phyloP scores from a whole-genome alignment of 805 yeast species.

The Millerozyma miso region DNA sequence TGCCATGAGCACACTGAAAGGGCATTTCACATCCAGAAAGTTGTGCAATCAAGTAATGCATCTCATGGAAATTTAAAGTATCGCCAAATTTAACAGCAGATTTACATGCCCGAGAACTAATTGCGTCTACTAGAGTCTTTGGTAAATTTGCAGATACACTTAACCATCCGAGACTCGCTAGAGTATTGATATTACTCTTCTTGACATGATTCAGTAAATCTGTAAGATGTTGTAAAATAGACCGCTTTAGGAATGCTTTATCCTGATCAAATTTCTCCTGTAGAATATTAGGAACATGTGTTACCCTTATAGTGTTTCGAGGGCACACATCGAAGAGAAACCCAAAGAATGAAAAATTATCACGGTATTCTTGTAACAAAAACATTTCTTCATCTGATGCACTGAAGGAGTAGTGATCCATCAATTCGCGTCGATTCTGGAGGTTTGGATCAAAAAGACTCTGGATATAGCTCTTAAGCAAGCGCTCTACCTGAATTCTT shows the following conservation, averaged over 20 bases:
- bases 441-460: conserved; percentile 17
- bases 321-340: conserved; percentile 9
- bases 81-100: conserved; percentile 73
- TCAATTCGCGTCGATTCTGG: conserved; percentile 11
- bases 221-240: conserved; percentile 40
- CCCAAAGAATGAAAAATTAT: conserved; percentile 16
- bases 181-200: conserved; percentile 35
- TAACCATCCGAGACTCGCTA: conserved; percentile 20
- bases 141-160: conserved; percentile 40
- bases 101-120: conserved; percentile 64
- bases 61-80: conserved; percentile 36
- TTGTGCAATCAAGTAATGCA: conserved; percentile 37
- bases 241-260: conserved; percentile 25
- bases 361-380: conserved; percentile 9
- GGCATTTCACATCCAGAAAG: conserved; percentile 55
- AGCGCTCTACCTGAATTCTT: conserved; percentile 55
- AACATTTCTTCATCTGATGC: conserved; percentile 6
- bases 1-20: conserved; percentile 81
- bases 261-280: conserved; percentile 26
- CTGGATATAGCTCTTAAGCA: conserved; percentile 35
- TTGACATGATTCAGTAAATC: conserved; percentile 38
- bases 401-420: conserved; percentile 2
- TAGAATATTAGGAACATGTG: conserved; percentile 45
- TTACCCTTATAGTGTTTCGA: conserved; percentile 17
- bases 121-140: conserved; percentile 40